These are phyloP conservation scores for Yamadazyma kitorensis DNA, from an alignment of 805 yeast species.

Conservation along the genomic window DNA sequence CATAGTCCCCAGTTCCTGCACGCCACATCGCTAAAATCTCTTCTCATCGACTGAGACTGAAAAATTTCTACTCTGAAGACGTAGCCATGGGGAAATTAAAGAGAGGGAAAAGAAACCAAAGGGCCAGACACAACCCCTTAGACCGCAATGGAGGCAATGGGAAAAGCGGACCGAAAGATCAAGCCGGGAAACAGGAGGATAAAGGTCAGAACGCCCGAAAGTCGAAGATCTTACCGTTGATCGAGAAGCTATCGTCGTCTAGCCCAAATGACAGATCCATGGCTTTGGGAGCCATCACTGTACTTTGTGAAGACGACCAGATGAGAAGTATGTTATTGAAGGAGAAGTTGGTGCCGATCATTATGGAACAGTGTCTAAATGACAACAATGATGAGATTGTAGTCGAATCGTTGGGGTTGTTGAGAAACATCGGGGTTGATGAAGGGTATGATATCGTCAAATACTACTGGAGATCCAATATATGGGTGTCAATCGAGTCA, in stretches of 20 bases:
- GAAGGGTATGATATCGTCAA: conserved; percentile 84
- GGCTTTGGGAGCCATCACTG: conserved; percentile 72
- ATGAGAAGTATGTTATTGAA: conserved; percentile 64
- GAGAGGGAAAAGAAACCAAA: conserved; percentile 47
- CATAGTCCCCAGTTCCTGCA: no score
- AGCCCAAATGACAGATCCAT: conserved; percentile 71
- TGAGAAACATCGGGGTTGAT: conserved; percentile 77
- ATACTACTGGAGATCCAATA: conserved; percentile 72
- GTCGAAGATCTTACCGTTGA: conserved; percentile 64
- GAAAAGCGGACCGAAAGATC: no score
- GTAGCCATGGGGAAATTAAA: conserved; percentile 68
- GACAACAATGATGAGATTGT: conserved; percentile 73
- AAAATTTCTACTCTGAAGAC: neutral
- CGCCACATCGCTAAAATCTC: no score
- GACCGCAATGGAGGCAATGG: conserved; percentile 19
- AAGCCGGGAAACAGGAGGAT: conserved; percentile 13
- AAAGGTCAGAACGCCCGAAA: conserved; percentile 49
- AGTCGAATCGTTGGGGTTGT: conserved; percentile 75
- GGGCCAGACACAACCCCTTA: conserved; percentile 35
- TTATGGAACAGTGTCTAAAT: conserved; percentile 61
- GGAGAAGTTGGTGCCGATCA: conserved; percentile 63
- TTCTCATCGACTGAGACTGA: neutral
- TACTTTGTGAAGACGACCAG: conserved; percentile 65
- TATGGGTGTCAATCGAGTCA: conserved; percentile 60
- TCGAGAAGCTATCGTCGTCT: conserved; percentile 59